Evolutionary conservation across 2,329 filamentous ascomycete species (phyloP), one percentile per base, ranked within the genome.

Genomic region (Fusarium chuoi): DNA sequence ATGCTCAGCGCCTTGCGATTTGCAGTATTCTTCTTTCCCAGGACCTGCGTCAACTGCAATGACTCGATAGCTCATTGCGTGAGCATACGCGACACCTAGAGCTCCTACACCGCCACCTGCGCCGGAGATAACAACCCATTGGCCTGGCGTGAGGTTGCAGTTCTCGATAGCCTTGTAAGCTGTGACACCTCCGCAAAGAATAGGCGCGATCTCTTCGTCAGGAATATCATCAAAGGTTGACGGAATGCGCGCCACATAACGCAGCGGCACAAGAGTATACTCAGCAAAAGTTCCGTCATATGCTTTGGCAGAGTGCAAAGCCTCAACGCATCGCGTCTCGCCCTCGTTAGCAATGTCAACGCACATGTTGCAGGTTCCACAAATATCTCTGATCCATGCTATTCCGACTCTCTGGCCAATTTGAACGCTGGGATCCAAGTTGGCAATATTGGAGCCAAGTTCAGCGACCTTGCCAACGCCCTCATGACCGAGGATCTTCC

Each of bases 111-210:
- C 84, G 7, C 83, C 83, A 1, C 81, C 83, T 1, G 78, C 84
- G 3, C 84, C 84, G 0, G 79, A 78, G 5, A 86, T 75, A 5
- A 79, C 82, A 2, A 84, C 62, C 78, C 79, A 83, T 60, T 82
- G 78, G 2, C 83, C 82, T 1, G 81, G 81, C 2, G 71, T 75
- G 20, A 79, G 63, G 13, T 68, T 75, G 56, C 78, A 80, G 8
- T 70, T 70, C 71, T 84, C 84, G 60, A 84, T 70, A 0, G 82
- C 83, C 67, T 83, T 83, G 65, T 85, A 85, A 5, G 83, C 84
- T 4, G 84, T 85, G 1, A 85, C 82, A 2, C 84, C 84, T 9
- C 80, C 83, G 60, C 84, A 86, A 22, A 85, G 73, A 20, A 86
- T 79, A 0, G 84, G 84, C 1, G 82, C 84, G 3, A 85, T 75